phyloP scores from a whole-genome alignment of 2,329 filamentous ascomycete species.

The Phaeosphaeriaceae sp. region DNA sequence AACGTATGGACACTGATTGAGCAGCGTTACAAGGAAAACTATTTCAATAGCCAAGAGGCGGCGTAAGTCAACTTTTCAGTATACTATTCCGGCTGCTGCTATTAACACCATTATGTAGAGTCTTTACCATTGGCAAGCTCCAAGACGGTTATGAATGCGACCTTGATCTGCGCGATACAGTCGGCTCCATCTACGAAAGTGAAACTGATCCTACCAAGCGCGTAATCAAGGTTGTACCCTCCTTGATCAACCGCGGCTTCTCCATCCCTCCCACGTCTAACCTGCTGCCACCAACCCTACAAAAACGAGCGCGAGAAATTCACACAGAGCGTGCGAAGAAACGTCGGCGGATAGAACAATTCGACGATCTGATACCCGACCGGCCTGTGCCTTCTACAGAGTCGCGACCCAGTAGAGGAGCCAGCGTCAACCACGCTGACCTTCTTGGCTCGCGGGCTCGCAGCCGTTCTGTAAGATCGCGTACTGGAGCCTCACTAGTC shows the following conservation, averaged over 20 bases:
- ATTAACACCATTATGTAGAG: conserved; percentile 18
- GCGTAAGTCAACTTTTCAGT: conserved; percentile 15
- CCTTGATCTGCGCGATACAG: conserved; percentile 44
- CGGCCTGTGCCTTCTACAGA: conserved; percentile 38
- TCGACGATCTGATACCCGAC: conserved; percentile 27
- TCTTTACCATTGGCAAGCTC: conserved; percentile 45
- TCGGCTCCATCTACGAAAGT: conserved; percentile 42
- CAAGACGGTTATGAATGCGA: conserved; percentile 46
- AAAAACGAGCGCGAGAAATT: conserved; percentile 29
- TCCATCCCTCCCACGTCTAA: conserved; percentile 41
- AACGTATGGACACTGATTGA: conserved; percentile 39
- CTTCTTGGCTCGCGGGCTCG: neutral
- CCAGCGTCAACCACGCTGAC: neutral
- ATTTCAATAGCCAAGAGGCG: conserved; percentile 31
- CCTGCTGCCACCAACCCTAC: conserved; percentile 30
- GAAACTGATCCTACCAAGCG: conserved; percentile 33
- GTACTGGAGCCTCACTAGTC: conserved; percentile 25
- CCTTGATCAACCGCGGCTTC: conserved; percentile 37
- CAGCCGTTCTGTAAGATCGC: conserved; percentile 14
- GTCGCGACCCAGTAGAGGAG: conserved; percentile 22
- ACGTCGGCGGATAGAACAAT: conserved; percentile 29
- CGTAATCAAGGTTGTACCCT: conserved; percentile 40
- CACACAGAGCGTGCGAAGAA: conserved; percentile 25
- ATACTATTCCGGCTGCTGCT: neutral
- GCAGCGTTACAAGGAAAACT: conserved; percentile 45